Evolutionary conservation across 768 basidiomycete species (phyloP), one percentile per base, ranked within the genome.

Genomic region (Kwoniella bestiolae): DNA sequence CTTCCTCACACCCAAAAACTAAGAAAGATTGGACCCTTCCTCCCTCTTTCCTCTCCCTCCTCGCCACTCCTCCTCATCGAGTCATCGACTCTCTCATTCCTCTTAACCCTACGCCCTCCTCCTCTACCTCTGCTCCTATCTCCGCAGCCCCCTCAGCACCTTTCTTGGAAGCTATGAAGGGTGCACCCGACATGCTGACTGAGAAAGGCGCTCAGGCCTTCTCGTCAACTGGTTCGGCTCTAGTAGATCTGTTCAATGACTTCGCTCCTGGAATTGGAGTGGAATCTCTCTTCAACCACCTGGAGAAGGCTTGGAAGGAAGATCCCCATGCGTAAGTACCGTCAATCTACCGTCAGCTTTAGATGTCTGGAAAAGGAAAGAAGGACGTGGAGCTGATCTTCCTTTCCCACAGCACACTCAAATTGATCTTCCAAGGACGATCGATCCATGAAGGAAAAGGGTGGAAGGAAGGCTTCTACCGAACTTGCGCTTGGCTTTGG

Each of bases 381-480:
- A n/a, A n/a, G n/a, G n/a, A n/a, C 45, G 34, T 16, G 35, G 46
- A 62, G n/a, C 28, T 56, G 44, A 49, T 16, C 12, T 18, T 12
- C 51, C 50, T 23, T 28, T 26, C 11, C 23, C 3, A 21, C 7
- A 68, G 87, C n/a, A 88, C 89, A 0, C 82, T 90, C 38, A 83
- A 84, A 34, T 82, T 90, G 61, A 88, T 91, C 66, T 90, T 88
- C 87, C 86, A 87, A 63, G 72, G 85, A 51, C 79, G 89, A 31
- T 89, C 87, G 38, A 90, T 91, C 31, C 88, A 88, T 62, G 87
- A 90, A 46, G 89, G 90, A 0, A 75, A 77, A 46, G 81, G 83
- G 5, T 86, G 86, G 50, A 87, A 84, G 66, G 86, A 87, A 61
- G 76, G 80, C 0, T 90, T 90, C 71, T 90, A 89, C 75, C 82